phyloP scores from a whole-genome alignment of 805 yeast species.

The Lachancea waltii region DNA sequence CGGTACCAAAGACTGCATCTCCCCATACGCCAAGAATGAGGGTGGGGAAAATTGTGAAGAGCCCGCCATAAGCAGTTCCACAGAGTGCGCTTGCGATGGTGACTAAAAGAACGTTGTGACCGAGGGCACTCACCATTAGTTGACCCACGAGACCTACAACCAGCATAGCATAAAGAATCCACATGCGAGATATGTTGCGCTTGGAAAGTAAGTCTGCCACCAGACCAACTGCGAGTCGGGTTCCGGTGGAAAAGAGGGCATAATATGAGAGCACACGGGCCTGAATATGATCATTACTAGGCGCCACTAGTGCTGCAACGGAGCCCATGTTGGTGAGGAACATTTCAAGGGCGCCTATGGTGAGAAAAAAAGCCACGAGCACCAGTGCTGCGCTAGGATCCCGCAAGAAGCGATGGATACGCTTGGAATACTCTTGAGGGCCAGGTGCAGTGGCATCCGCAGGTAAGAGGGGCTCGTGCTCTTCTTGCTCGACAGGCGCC shows the following conservation, averaged over 20 bases:
- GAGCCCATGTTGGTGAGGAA: conserved; percentile 80
- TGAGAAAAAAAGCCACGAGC: conserved; percentile 55
- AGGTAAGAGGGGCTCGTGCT: conserved; percentile 21
- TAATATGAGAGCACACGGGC: conserved; percentile 47
- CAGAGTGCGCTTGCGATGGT: conserved; percentile 41
- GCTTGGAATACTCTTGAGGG: conserved; percentile 21
- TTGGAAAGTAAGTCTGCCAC: conserved; percentile 53
- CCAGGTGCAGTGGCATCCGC: conserved; percentile 33
- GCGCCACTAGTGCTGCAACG: conserved; percentile 38
- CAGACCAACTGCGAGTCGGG: conserved; percentile 63
- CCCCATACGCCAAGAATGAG: conserved; percentile 84
- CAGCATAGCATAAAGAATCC: conserved; percentile 31
- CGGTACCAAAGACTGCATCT: conserved; percentile 77
- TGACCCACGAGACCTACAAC: conserved; percentile 36
- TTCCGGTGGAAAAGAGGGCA: conserved; percentile 64
- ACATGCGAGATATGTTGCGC: conserved; percentile 26
- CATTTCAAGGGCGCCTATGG: conserved; percentile 81
- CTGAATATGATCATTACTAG: conserved; percentile 17
- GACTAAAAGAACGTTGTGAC: conserved; percentile 15
- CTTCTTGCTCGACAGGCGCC: conserved; percentile 24
- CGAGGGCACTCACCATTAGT: conserved; percentile 20
- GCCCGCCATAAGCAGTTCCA: conserved; percentile 75
- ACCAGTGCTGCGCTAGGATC: conserved; percentile 60
- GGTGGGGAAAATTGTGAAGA: conserved; percentile 83
- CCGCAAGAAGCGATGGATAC: conserved; percentile 28